Percentiles rank a stretch among this genome's conserved stretches.
These are phyloP conservation scores for Melanogaster broomeanus DNA, from an alignment of 768 basidiomycete species.

Conservation along the genomic window DNA sequence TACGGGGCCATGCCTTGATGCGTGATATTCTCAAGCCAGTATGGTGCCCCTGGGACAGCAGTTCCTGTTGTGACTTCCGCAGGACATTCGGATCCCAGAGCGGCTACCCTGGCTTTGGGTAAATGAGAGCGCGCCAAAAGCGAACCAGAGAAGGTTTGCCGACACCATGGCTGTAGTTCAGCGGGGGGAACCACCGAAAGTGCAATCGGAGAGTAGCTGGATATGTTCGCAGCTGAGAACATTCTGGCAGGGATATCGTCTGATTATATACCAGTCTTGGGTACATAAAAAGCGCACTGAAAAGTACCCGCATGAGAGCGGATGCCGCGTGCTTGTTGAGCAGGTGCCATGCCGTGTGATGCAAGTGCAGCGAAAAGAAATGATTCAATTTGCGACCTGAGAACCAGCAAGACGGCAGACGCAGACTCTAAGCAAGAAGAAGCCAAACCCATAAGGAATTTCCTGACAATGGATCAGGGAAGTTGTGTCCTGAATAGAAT, in stretches of 20 bases:
- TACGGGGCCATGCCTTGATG: conserved; percentile 74
- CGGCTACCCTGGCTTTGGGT: conserved; percentile 21
- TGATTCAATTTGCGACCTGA: not conserved
- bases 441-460: not conserved
- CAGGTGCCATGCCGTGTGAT: not conserved
- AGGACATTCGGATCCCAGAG: conserved; percentile 42
- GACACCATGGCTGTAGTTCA: not conserved
- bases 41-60: conserved; percentile 48
- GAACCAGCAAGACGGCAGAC: not conserved
- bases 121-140: not conserved
- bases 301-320: not conserved
- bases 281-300: not conserved
- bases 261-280: not conserved
- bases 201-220: not conserved
- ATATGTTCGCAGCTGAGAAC: not conserved
- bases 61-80: conserved; percentile 44
- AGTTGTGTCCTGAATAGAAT: not conserved
- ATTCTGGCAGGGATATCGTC: not conserved
- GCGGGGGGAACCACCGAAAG: not conserved
- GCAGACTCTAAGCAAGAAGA: not conserved
- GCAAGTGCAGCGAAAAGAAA: not conserved
- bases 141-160: not conserved
- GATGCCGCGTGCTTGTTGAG: not conserved
- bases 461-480: not conserved
- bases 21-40: conserved; percentile 70